A percentile compares a stretch with the other conserved stretches of the same genome.
Conservation (phyloP, 257 asterid species). For the Forsythia suspensa region DNA sequence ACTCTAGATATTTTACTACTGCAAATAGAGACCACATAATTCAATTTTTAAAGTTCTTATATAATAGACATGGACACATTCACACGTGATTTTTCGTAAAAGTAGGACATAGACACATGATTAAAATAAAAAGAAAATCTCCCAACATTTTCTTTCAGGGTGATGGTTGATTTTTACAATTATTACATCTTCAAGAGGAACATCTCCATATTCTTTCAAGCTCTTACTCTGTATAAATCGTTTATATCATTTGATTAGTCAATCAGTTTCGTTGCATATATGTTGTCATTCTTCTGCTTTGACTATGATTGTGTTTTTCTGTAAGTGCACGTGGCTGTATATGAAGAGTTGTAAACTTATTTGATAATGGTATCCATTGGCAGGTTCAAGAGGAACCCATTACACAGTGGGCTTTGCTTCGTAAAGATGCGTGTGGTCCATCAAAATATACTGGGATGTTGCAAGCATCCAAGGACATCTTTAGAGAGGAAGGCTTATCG, state of each 20-base stretch:
- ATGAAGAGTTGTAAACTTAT: conserved; percentile 19
- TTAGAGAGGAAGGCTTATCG: conserved; percentile 57
- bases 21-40: background rate
- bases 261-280: background rate
- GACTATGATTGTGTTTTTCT: background rate
- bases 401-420: conserved; percentile 74
- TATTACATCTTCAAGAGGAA: background rate
- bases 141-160: background rate
- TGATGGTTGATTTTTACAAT: background rate
- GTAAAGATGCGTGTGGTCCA: conserved; percentile 39
- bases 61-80: background rate
- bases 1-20: background rate
- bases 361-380: conserved; percentile 10
- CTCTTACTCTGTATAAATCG: background rate
- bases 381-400: conserved; percentile 98
- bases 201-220: background rate
- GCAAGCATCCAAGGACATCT: conserved; percentile 53
- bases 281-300: background rate
- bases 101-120: background rate
- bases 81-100: too few species aligned
- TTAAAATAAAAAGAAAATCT: background rate
- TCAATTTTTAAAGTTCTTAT: background rate
- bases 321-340: conserved; percentile 13
- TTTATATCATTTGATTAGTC: background rate
- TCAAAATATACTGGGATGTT: conserved; percentile 54